A percentile compares a stretch with the other conserved stretches of the same genome.
These are phyloP conservation scores for Lanmaoa rubissima DNA, from an alignment of 768 basidiomycete genomes.

Conservation along the genomic window DNA sequence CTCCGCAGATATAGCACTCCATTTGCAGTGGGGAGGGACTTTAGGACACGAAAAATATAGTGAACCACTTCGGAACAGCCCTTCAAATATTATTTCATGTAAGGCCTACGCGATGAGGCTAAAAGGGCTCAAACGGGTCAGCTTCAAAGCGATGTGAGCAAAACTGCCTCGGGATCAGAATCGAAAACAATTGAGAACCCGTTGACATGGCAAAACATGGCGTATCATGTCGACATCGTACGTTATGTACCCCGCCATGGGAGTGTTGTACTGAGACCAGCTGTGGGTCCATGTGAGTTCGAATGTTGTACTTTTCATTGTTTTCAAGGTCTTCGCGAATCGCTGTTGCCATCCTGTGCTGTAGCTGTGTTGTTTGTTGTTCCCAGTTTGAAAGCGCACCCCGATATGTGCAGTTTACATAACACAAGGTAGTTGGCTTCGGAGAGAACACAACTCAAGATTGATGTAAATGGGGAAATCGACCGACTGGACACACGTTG, in stretches of 20 bases:
- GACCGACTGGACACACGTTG: no score
- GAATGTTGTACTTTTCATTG: background rate
- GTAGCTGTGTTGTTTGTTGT: no score
- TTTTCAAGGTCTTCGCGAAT: background rate
- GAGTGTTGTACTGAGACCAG: background rate
- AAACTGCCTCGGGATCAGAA: background rate
- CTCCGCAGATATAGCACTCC: slow-evolving; percentile 19
- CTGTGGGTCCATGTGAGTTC: slow-evolving; percentile 4
- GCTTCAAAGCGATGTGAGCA: background rate
- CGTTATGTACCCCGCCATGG: background rate
- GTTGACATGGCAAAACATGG: slow-evolving; percentile 7
- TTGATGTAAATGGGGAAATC: no score
- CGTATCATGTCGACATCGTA: background rate
- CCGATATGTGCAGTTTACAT: no score
- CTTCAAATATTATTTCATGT: background rate
- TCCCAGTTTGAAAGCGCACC: no score
- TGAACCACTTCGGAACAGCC: background rate
- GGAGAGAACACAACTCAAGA: no score
- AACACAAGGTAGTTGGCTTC: no score
- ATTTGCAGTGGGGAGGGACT: background rate
- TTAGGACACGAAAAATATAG: background rate
- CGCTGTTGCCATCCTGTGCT: no score
- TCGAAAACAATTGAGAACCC: background rate
- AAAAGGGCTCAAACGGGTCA: background rate
- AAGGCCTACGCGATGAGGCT: background rate